phyloP scores from a whole-genome alignment of 805 yeast species.

The Cyberlindnera mrakii region DNA sequence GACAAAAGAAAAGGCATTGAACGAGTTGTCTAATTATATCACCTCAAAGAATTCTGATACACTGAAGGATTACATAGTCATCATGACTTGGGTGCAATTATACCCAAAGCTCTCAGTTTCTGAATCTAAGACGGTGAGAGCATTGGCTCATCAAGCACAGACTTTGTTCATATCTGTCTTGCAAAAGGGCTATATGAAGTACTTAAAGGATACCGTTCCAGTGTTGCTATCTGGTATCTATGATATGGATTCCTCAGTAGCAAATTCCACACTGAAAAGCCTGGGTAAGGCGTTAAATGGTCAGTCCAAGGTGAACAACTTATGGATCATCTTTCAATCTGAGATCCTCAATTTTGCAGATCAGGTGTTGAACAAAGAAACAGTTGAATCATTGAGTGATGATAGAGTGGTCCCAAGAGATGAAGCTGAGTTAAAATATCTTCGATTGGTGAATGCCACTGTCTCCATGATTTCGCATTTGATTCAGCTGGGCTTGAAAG shows the following conservation, averaged over 20 bases:
- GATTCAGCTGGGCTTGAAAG: conserved; percentile 19
- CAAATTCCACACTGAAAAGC: conserved; percentile 40
- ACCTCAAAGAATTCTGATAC: conserved; percentile 15
- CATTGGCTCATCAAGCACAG: conserved; percentile 58
- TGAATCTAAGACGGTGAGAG: conserved; percentile 59
- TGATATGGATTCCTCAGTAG: conserved; percentile 63
- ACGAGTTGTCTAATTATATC: conserved; percentile 40
- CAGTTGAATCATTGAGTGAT: conserved; percentile 63
- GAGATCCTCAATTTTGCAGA: conserved; percentile 51
- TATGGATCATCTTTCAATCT: conserved; percentile 55
- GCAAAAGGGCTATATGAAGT: conserved; percentile 55
- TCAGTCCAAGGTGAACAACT: conserved; percentile 44
- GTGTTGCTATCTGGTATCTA: conserved; percentile 65
- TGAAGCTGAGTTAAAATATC: conserved; percentile 60
- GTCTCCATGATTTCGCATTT: conserved; percentile 39
- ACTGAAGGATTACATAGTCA: conserved; percentile 45
- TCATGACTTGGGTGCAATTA: conserved; percentile 70
- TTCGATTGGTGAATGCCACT: conserved; percentile 47
- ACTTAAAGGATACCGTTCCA: conserved; percentile 67
- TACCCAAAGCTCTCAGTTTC: conserved; percentile 78
- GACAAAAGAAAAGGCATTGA: conserved; percentile 79
- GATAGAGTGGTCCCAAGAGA: conserved; percentile 61
- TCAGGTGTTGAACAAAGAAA: conserved; percentile 50
- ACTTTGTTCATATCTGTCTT: conserved; percentile 42
- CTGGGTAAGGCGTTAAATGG: conserved; percentile 51